A percentile compares a stretch with the other conserved stretches of the same genome.
These are phyloP conservation scores for Anthracocystis panici-leucophaei DNA, from an alignment of 1,284 basidiomycete genomes.

Conservation along the genomic window DNA sequence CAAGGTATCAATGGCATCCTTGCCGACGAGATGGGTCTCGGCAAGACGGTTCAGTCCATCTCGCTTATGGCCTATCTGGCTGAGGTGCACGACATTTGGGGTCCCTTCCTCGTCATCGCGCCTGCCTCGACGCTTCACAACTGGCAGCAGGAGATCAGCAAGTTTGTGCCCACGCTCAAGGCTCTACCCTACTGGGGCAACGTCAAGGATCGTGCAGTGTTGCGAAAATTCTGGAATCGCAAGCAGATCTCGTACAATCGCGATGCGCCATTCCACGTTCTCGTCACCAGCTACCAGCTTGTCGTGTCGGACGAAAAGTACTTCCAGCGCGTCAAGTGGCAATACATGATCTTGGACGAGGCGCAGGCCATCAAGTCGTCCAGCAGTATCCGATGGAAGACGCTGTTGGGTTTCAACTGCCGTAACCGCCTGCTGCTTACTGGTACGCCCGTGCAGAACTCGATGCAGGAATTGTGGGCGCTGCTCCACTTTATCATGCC, in stretches of 20 bases:
- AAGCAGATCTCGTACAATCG: slow-evolving; percentile 96
- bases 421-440: slow-evolving; percentile 94
- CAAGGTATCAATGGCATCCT: slow-evolving; percentile 81
- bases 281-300: slow-evolving; percentile 97
- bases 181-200: slow-evolving; percentile 98
- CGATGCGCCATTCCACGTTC: slow-evolving; percentile 94
- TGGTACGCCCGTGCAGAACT: slow-evolving; percentile 98
- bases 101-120: slow-evolving; percentile 98
- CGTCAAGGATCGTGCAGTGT: slow-evolving; percentile 91
- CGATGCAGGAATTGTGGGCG: slow-evolving; percentile 99
- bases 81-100: slow-evolving; percentile 98
- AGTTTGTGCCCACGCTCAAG: slow-evolving; percentile 93
- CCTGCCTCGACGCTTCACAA: slow-evolving; percentile 98
- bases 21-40: slow-evolving; percentile 84
- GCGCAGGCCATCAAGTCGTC: slow-evolving; percentile 99
- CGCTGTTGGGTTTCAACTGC: slow-evolving; percentile 93
- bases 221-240: slow-evolving; percentile 98
- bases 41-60: slow-evolving; percentile 96
- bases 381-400: slow-evolving; percentile 97
- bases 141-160: slow-evolving; percentile 98
- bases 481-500: slow-evolving; percentile 99
- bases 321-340: slow-evolving; percentile 98
- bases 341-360: slow-evolving; percentile 99
- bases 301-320: slow-evolving; percentile 98
- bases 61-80: slow-evolving; percentile 96